Evolutionary conservation across 257 asterid genomes (phyloP).

Genomic region (Solanum pinnatisectum): DNA sequence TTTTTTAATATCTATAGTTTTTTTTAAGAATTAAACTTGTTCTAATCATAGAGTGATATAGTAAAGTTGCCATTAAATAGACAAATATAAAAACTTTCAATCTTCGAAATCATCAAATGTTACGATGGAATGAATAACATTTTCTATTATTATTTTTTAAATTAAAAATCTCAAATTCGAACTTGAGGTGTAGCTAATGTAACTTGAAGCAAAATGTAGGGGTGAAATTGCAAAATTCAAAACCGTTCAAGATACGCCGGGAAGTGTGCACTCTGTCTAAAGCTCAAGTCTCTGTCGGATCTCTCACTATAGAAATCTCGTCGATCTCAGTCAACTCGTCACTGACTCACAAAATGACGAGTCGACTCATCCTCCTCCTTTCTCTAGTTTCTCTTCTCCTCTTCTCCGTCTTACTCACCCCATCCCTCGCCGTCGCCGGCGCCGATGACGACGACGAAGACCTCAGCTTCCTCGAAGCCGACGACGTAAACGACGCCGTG

Average conservation of each 20-base stretch:
- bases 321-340: not conserved
- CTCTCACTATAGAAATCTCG: not conserved
- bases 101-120: no score
- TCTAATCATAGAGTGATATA: no score
- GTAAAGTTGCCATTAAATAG: no score
- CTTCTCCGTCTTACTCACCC: conserved; percentile 8
- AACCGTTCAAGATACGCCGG: not conserved
- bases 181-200: not conserved
- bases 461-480: conserved; percentile 60
- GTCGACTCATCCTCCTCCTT: conserved; percentile 14
- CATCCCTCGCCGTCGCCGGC: conserved; percentile 9
- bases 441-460: conserved; percentile 52
- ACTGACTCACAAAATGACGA: conserved; percentile 9
- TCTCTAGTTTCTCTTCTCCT: conserved; percentile 18
- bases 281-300: not conserved
- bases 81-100: no score
- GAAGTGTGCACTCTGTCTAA: not conserved
- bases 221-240: not conserved
- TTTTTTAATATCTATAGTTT: no score
- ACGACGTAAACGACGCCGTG: conserved; percentile 24
- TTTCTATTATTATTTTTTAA: no score
- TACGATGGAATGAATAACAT: no score
- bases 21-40: no score
- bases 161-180: no score
- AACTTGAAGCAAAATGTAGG: not conserved